Conservation (phyloP, 148 eudicot genomes). For the Persicaria maculosa region DNA sequence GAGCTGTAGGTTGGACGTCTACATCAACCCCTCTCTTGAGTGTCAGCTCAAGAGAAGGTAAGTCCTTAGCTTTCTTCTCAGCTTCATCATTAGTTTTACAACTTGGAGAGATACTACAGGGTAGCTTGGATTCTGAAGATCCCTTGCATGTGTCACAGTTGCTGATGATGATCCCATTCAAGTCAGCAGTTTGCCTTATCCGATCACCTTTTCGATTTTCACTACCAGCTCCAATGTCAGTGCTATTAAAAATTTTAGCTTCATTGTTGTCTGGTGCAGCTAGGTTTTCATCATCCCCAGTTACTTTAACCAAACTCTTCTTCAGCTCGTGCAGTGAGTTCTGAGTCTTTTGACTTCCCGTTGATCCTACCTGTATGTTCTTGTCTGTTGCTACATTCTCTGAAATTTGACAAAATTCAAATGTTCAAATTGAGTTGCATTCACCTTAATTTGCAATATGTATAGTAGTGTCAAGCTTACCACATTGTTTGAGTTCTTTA, state of each 20-base stretch:
- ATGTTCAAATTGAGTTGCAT: not conserved
- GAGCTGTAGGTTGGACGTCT: slow-evolving; percentile 21
- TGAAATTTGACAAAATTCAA: slow-evolving; percentile 10
- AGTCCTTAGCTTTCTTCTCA: slow-evolving; percentile 22
- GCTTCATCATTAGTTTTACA: slow-evolving; percentile 22
- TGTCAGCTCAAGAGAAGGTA: slow-evolving; percentile 55
- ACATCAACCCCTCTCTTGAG: slow-evolving; percentile 44
- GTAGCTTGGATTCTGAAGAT: slow-evolving; percentile 19
- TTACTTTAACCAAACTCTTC: slow-evolving; percentile 11
- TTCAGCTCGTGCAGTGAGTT: slow-evolving; percentile 27
- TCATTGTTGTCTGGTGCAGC: slow-evolving; percentile 22
- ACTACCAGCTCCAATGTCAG: slow-evolving; percentile 21
- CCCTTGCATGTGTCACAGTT: slow-evolving; percentile 23
- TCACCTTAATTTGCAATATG: not conserved
- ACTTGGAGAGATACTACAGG: slow-evolving; percentile 23
- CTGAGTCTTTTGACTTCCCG: slow-evolving; percentile 21
- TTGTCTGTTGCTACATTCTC: slow-evolving; percentile 42
- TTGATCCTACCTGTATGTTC: slow-evolving; percentile 41
- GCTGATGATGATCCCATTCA: slow-evolving; percentile 21
- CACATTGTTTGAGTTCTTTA: slow-evolving; percentile 27
- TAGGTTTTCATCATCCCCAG: slow-evolving; percentile 20
- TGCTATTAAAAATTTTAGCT: slow-evolving; percentile 21
- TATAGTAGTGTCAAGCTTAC: slow-evolving; percentile 21
- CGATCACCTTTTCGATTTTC: slow-evolving; percentile 27
- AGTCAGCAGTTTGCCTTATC: slow-evolving; percentile 25